These are phyloP conservation scores for Jatropha curcas DNA, from an alignment of 345 rosid species.

Conservation along the genomic window DNA sequence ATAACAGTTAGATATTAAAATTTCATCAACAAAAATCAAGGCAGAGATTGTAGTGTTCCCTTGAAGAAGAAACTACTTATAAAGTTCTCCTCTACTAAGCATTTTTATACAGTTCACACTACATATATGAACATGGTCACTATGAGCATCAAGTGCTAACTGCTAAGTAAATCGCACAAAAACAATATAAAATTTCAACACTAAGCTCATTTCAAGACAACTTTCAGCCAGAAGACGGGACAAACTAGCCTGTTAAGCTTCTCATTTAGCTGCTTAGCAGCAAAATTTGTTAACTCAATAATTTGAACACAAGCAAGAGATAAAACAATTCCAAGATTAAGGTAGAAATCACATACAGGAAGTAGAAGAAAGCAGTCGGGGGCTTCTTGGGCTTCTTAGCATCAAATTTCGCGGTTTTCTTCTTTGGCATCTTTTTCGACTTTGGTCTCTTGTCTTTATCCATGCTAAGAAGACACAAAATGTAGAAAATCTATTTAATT, in stretches of 20 bases:
- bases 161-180: background rate
- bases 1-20: background rate
- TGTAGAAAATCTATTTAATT: background rate
- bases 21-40: background rate
- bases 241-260: background rate
- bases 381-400: conserved; percentile 86
- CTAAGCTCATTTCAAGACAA: background rate
- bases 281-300: background rate
- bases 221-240: background rate
- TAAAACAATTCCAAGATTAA: background rate
- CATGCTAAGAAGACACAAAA: background rate
- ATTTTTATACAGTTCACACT: background rate
- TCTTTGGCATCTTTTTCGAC: conserved; percentile 38
- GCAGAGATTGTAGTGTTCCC: background rate
- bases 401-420: conserved; percentile 43
- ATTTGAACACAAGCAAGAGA: background rate
- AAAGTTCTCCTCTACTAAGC: background rate
- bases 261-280: background rate
- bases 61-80: background rate
- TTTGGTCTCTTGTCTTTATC: conserved; percentile 28
- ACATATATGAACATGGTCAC: background rate
- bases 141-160: background rate
- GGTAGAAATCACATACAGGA: conserved; percentile 49
- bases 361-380: conserved; percentile 88
- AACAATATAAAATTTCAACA: background rate